Evolutionary conservation across 2,329 filamentous ascomycete species (phyloP).

Genomic region (Colletotrichum musae): DNA sequence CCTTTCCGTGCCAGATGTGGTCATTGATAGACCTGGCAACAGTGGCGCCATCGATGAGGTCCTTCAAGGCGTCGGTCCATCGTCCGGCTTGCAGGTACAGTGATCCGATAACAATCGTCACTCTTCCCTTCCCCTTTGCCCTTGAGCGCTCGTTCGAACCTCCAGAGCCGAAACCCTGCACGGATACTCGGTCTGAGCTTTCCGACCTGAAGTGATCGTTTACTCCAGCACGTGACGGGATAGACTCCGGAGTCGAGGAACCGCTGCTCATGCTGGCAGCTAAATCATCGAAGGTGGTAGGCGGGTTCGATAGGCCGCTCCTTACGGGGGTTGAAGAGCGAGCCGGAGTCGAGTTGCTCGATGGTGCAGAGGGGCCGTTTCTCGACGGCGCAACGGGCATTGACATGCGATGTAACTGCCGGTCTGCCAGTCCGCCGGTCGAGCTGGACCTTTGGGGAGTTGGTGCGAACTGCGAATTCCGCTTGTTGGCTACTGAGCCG

Average conservation of each 20-base stretch:
- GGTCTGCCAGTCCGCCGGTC: constrained; percentile 68
- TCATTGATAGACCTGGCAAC: constrained; percentile 86
- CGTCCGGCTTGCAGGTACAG: constrained; percentile 91
- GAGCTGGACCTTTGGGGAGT: constrained; percentile 67
- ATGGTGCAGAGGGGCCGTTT: constrained; percentile 56
- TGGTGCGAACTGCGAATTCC: constrained; percentile 70
- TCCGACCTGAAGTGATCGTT: constrained; percentile 64
- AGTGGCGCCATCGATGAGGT: constrained; percentile 84
- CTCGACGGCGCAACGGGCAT: constrained; percentile 79
- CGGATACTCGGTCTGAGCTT: constrained; percentile 71
- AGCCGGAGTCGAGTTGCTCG: constrained; percentile 61
- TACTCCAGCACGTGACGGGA: constrained; percentile 54
- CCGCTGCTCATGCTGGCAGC: constrained; percentile 52
- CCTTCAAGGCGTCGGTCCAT: constrained; percentile 89
- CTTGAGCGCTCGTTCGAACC: constrained; percentile 83
- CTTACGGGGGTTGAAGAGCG: constrained; percentile 67
- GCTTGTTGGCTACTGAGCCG: constrained; percentile 59
- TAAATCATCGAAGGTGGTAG: constrained; percentile 65
- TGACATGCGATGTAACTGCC: constrained; percentile 80
- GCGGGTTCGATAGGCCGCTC: constrained; percentile 63
- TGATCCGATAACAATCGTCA: constrained; percentile 84
- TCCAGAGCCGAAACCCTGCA: constrained; percentile 79
- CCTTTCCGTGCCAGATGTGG: constrained; percentile 98
- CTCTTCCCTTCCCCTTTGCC: constrained; percentile 84
- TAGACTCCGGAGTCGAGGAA: constrained; percentile 59